Evolutionary conservation across 169 alveolate genomes (phyloP), one percentile per base, ranked within the genome.

Genomic region (Plasmodium berghei): DNA sequence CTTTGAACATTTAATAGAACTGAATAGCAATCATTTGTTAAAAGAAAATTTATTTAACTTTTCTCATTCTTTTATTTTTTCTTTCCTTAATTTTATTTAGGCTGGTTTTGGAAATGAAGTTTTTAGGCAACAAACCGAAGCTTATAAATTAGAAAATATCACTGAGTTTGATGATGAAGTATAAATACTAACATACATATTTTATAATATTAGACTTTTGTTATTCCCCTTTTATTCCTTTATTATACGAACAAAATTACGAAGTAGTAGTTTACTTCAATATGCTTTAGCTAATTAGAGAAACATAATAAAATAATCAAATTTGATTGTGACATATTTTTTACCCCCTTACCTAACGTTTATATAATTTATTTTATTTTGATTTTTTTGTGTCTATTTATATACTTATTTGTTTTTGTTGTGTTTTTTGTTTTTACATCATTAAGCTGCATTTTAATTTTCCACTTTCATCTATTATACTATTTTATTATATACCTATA

Each of bases 161-260:
- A 93, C 93, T 49, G 96, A 96, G 16, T 96, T 93, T 87, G 97
- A 96, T 74, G 97, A 93, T 24, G 97, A 96, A 59, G 95, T 96
- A 54, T 95, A 80, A 90, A 28, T 22, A 22, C 26, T 22, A 22
- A 34, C 22, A 9, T 28, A 34, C 54, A 34, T 34, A 61, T 61
- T 18, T 18, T 18, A 24, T 61, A 22, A 28, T 24, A 63, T 63
- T 63, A 22, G 40, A 12, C 9, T 26, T 63, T 24, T 20, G 24
- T 22, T 28, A 28, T 28, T 28, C 40, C 40, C 1, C 4, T 28
- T 28, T 28, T 28, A 28, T 1, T 28, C 40, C 40, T 28, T 1
- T 34, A 34, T 34, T 34, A 34, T 34, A 34, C 3, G 42, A 34
- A 34, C 42, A 34, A 34, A 34, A 34, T 34, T 34, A 34, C 5